Conservation (phyloP, 179 eudicot genomes). For the Heliamphora ciliata region DNA sequence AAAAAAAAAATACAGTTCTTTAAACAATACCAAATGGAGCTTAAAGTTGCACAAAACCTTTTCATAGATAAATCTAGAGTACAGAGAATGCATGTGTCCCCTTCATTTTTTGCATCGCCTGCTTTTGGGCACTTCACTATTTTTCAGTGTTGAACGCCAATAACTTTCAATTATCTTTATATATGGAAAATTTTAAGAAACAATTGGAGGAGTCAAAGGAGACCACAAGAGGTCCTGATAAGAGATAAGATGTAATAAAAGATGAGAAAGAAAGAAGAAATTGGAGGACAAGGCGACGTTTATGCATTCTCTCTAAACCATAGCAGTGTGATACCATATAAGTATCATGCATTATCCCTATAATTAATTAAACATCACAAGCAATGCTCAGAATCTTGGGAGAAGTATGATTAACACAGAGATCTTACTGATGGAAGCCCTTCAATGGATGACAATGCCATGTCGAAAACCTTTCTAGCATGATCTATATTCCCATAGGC, state of each 20-base stretch:
- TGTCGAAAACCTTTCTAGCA: slow-evolving; percentile 91
- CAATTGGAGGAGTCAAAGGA: not conserved
- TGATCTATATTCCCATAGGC: slow-evolving; percentile 71
- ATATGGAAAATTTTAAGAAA: not conserved
- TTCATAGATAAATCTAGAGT: not conserved
- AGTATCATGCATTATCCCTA: not conserved
- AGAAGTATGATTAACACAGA: slow-evolving; percentile 3
- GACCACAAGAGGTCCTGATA: not conserved
- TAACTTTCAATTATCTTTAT: not conserved
- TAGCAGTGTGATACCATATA: not conserved
- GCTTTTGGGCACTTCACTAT: not conserved
- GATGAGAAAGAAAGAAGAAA: not conserved
- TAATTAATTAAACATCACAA: not conserved
- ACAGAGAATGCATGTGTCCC: not conserved
- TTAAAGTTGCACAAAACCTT: not conserved
- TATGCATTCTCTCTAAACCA: not conserved
- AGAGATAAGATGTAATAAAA: not conserved
- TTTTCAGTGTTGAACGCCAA: not conserved
- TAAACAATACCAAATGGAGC: not conserved
- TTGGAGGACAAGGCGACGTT: not conserved
- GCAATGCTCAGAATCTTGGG: not conserved
- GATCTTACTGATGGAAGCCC: slow-evolving; percentile 57
- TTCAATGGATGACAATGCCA: slow-evolving; percentile 76
- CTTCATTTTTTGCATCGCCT: not conserved
- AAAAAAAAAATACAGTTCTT: not conserved